Percentiles rank a stretch among this genome's conserved stretches.
Conservation (phyloP, 371 early-diverging fungal genomes). For the Rhizopus sp. region DNA sequence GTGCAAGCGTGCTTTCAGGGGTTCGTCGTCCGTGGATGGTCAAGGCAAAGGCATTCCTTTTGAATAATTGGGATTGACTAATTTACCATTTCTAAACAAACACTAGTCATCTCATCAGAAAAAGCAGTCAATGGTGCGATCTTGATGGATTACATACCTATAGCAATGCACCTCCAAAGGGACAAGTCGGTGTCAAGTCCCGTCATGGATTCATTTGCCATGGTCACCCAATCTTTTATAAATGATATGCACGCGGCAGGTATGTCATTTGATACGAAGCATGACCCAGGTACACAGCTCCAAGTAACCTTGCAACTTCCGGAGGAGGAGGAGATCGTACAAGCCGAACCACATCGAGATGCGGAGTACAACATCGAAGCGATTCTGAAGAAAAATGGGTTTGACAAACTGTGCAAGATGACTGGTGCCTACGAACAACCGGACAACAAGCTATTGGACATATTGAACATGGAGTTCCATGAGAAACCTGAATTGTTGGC, state of each 20-base stretch:
- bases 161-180: conserved; percentile 3
- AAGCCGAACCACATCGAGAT: not conserved
- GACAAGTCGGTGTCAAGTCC: conserved; percentile 4
- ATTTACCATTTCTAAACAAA: too few species aligned
- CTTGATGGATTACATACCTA: conserved; percentile 1
- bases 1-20: too few species aligned
- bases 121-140: too few species aligned
- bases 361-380: conserved; percentile 1
- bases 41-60: too few species aligned
- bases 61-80: too few species aligned
- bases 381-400: not conserved
- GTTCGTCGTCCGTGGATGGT: too few species aligned
- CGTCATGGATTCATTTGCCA: conserved; percentile 1
- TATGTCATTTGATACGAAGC: conserved; percentile 1
- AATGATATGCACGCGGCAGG: conserved; percentile 1
- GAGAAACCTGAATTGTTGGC: not conserved
- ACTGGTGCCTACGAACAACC: conserved; percentile 5
- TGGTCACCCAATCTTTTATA: conserved; percentile 3
- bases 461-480: conserved; percentile 5
- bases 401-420: conserved; percentile 1
- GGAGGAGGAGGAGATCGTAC: conserved; percentile 2
- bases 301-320: conserved; percentile 8
- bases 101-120: too few species aligned
- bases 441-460: conserved; percentile 2
- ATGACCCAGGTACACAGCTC: not conserved